phyloP scores from a whole-genome alignment of 2,329 filamentous ascomycete genomes.

The Botrytis byssoidea region DNA sequence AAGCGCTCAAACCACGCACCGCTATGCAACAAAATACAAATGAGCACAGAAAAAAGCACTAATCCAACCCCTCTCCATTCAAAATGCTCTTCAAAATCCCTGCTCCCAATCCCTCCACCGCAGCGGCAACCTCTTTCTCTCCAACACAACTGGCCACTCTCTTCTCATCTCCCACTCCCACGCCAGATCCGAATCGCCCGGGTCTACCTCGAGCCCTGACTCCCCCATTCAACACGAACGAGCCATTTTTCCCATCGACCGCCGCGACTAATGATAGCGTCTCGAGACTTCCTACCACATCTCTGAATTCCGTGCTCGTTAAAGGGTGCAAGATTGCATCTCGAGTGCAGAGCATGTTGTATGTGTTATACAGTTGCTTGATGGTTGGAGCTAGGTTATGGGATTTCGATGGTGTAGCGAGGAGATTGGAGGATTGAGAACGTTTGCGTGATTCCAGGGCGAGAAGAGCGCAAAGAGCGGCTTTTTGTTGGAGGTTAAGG shows the following conservation, averaged over 20 bases:
- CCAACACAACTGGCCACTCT: slow-evolving; percentile 75
- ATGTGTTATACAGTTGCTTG: slow-evolving; percentile 80
- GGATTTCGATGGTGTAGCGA: slow-evolving; percentile 60
- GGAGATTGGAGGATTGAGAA: slow-evolving; percentile 46
- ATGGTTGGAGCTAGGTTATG: slow-evolving; percentile 70
- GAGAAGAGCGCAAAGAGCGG: slow-evolving; percentile 82
- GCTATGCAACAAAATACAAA: slow-evolving; percentile 1
- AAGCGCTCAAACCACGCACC: neutral
- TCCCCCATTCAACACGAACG: slow-evolving; percentile 51
- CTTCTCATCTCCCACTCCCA: slow-evolving; percentile 66
- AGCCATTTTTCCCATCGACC: slow-evolving; percentile 68
- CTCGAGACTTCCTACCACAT: slow-evolving; percentile 87
- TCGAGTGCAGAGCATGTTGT: slow-evolving; percentile 76
- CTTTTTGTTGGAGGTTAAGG: slow-evolving; percentile 95
- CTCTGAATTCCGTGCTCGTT: slow-evolving; percentile 87
- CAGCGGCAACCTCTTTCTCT: slow-evolving; percentile 73
- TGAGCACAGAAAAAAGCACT: neutral
- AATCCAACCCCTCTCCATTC: slow-evolving; percentile 45
- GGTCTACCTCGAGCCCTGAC: slow-evolving; percentile 71
- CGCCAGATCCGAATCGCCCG: slow-evolving; percentile 49
- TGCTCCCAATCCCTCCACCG: slow-evolving; percentile 62
- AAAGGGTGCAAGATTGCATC: slow-evolving; percentile 90
- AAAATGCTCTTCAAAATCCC: slow-evolving; percentile 63
- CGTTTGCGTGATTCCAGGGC: slow-evolving; percentile 78
- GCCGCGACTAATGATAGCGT: slow-evolving; percentile 76